Evolutionary conservation across 345 rosid species (phyloP).

Genomic region (Dovyalis caffra): DNA sequence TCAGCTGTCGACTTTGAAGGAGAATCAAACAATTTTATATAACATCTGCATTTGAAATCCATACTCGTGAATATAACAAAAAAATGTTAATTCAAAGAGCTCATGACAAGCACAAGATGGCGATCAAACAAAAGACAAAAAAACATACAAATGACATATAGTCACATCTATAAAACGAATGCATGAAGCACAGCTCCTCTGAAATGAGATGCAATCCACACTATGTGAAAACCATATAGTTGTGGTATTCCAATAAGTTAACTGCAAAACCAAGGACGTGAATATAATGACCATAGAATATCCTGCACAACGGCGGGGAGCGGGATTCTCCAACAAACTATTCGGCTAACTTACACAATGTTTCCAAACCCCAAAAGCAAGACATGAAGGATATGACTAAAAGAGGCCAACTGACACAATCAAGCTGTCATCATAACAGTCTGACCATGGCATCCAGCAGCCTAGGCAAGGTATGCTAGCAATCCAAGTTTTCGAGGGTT

Average conservation of each 20-base stretch:
- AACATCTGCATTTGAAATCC: slow-evolving; percentile 62
- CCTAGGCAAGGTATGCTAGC: not conserved
- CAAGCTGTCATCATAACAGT: not conserved
- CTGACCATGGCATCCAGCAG: not conserved
- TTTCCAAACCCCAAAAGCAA: not conserved
- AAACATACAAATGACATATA: not conserved
- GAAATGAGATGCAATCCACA: not conserved
- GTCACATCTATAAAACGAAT: not conserved
- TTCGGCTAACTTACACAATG: not conserved
- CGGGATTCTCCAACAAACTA: not conserved
- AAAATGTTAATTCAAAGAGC: not conserved
- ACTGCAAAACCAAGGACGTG: not conserved
- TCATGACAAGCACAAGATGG: not conserved
- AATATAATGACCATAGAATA: not conserved
- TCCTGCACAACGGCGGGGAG: not conserved
- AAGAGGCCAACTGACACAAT: not conserved
- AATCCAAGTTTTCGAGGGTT: not conserved
- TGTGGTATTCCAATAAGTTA: not conserved
- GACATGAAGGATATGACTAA: not conserved
- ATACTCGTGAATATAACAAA: not conserved
- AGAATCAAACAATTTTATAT: slow-evolving; percentile 76
- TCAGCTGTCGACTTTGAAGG: slow-evolving; percentile 68
- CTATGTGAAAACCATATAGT: not conserved
- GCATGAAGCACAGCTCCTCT: not conserved
- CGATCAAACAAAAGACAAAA: not conserved